Evolutionary conservation across 495 filamentous ascomycete genomes (phyloP).

Genomic region (Parathielavia hyrcaniae): DNA sequence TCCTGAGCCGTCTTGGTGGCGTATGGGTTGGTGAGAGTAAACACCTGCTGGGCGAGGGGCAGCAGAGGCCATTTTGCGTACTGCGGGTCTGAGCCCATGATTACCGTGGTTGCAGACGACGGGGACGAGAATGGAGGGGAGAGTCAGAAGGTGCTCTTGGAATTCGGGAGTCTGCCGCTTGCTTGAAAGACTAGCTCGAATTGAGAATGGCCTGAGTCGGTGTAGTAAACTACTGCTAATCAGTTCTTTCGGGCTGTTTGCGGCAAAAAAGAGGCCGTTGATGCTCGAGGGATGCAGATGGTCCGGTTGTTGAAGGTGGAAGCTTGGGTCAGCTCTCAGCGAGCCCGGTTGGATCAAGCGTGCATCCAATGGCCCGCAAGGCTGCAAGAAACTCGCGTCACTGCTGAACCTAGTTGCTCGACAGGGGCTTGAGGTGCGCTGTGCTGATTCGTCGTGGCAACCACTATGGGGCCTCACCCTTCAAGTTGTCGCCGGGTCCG

Average conservation of each 20-base stretch:
- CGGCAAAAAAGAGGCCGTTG: background rate
- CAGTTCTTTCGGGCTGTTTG: background rate
- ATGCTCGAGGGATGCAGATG: background rate
- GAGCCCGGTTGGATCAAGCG: constrained; percentile 18
- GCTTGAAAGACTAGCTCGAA: background rate
- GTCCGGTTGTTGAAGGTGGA: constrained; percentile 9
- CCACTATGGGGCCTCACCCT: background rate
- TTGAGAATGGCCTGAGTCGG: background rate
- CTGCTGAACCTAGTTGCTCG: constrained; percentile 6
- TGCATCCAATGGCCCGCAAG: constrained; percentile 17
- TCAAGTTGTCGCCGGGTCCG: background rate
- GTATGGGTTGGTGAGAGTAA: constrained; percentile 87
- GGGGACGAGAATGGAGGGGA: background rate
- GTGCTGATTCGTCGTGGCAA: constrained; percentile 5
- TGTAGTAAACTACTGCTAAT: background rate
- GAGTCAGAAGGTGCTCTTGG: constrained; percentile 3
- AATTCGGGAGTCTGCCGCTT: background rate
- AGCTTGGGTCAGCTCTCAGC: constrained; percentile 15
- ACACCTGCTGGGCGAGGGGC: constrained; percentile 90
- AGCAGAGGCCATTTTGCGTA: constrained; percentile 93
- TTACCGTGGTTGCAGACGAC: constrained; percentile 11
- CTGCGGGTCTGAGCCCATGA: constrained; percentile 94
- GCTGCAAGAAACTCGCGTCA: constrained; percentile 29
- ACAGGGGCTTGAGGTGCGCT: background rate
- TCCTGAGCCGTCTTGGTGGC: constrained; percentile 61